Percentiles rank a stretch among this genome's conserved stretches.
Conservation (phyloP, 179 eudicot genomes). For the Beta macrorhiza region DNA sequence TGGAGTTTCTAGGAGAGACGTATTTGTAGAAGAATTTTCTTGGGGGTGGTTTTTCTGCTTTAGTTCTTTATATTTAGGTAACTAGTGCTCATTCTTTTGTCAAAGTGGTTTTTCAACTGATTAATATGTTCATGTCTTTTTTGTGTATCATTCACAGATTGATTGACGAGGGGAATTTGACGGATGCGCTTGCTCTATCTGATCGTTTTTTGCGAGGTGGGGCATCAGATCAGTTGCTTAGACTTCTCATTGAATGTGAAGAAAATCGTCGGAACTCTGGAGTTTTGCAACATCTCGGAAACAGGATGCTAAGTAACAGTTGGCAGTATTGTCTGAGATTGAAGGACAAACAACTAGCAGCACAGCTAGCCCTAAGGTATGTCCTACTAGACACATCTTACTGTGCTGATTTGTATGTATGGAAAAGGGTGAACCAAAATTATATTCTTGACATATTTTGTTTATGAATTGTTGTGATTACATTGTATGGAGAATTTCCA, state of each 20-base stretch:
- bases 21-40: neutral
- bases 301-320: conserved; percentile 61
- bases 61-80: neutral
- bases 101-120: neutral
- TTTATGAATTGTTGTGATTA: neutral
- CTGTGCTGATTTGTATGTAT: neutral
- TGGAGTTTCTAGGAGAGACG: neutral
- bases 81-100: neutral
- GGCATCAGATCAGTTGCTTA: conserved; percentile 84
- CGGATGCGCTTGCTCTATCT: conserved; percentile 97
- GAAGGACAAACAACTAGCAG: conserved; percentile 89
- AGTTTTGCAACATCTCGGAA: conserved; percentile 42
- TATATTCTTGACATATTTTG: neutral
- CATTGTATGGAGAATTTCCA: neutral
- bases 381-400: conserved; percentile 12
- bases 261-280: conserved; percentile 43
- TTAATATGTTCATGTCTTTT: neutral
- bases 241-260: conserved; percentile 72
- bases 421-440: conserved; percentile 13
- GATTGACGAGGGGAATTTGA: conserved; percentile 79
- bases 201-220: conserved; percentile 91
- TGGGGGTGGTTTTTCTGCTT: neutral
- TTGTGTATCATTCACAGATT: conserved; percentile 42
- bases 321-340: conserved; percentile 94
- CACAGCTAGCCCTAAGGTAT: conserved; percentile 84